Evolutionary conservation across 1,284 basidiomycete genomes (phyloP).

Genomic region (Irpex rosettiformis): DNA sequence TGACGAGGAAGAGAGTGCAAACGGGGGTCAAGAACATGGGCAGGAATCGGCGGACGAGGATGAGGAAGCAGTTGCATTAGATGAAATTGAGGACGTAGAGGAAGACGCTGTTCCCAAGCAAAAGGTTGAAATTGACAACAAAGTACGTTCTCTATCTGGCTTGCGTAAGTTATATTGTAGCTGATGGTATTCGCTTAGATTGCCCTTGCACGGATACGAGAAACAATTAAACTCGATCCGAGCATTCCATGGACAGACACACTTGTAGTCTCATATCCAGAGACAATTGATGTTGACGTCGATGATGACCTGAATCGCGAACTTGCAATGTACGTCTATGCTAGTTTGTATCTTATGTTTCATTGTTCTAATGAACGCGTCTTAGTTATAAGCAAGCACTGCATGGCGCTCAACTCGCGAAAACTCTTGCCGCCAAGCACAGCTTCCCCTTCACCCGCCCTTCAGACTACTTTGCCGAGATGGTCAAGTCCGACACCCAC

Average conservation of each 20-base stretch:
- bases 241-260: conserved; percentile 86
- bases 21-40: conserved; percentile 25
- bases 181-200: conserved; percentile 41
- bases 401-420: conserved; percentile 75
- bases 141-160: conserved; percentile 42
- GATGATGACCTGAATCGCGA: conserved; percentile 92
- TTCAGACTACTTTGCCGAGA: conserved; percentile 95
- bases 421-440: conserved; percentile 69
- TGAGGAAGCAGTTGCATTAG: conserved; percentile 56
- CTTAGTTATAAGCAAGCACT: conserved; percentile 93
- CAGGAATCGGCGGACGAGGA: conserved; percentile 25
- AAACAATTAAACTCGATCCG: conserved; percentile 74
- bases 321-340: conserved; percentile 82
- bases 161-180: not conserved
- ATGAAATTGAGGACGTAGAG: conserved; percentile 69
- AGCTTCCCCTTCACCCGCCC: conserved; percentile 91
- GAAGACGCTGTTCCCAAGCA: conserved; percentile 76
- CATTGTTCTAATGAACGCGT: conserved; percentile 5
- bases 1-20: conserved; percentile 22
- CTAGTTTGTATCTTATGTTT: not conserved
- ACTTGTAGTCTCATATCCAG: conserved; percentile 70
- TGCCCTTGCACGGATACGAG: conserved; percentile 78
- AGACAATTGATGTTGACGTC: conserved; percentile 75
- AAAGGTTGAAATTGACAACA: conserved; percentile 83
- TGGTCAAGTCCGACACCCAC: conserved; percentile 97